Base-by-base conservation (phyloP, 1,284 basidiomycete species). In the Ceratobasidium sp. region DNA sequence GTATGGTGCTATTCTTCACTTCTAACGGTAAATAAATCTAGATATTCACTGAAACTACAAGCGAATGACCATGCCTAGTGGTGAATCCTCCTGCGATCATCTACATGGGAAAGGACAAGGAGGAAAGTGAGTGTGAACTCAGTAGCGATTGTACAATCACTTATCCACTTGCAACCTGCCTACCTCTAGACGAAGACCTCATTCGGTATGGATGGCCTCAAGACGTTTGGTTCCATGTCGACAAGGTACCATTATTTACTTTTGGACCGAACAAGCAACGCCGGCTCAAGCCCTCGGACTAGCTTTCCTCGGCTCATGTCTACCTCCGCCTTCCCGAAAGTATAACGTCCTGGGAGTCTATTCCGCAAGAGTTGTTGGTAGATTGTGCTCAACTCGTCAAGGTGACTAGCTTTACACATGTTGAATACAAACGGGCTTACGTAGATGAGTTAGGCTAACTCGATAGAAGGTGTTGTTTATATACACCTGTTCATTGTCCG, bases 31-130 rank as follows among this genome's bases (percentile, higher is more conserved):
- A 31, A 7, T 12, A 22, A 25, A 27, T 22, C 1, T 42, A 17
- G 12, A 17, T 25, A 70, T 20, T 25, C 43, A 13, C 15, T 12
- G 29, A 13, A 10, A 29, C 34, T 32, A 29, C 25, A 60, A 34
- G 54, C 50, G 73, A 27, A 70, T 47, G 17, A 47, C 25, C 35
- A 70, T 42, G 45, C 20, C 40, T 38, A 78, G 82, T 78, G 10
- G 79, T 83, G 6, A 79, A 84, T 40, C 92, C 93, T 0, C 83
- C 92, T 0, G 89, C 85, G 2, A 86, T 82, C 22, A 84, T 97
- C 70, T 97, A 96, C 80, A 96, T 97, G 93, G 96, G 96, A 42
- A 89, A 87, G 76, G 96, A 99, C 84, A 98, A 99, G 81, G 89
- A 92, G 72, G 95, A 96, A 83, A 97, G 94, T 96, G 76, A 74